A percentile compares a stretch with the other conserved stretches of the same genome.
These are phyloP conservation scores for Erodium moschatum DNA, from an alignment of 441 rosid species.

Conservation along the genomic window DNA sequence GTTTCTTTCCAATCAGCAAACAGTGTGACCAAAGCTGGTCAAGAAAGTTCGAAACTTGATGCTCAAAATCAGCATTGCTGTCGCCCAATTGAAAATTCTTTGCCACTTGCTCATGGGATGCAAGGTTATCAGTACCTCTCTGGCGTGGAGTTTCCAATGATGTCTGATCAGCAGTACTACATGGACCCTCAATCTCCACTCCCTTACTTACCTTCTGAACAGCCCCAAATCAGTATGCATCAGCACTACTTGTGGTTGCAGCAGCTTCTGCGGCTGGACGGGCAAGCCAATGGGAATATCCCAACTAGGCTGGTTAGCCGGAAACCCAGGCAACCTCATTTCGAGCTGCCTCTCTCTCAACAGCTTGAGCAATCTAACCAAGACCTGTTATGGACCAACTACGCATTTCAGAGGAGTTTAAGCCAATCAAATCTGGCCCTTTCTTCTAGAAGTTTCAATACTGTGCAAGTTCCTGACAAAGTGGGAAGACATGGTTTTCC, in stretches of 20 bases:
- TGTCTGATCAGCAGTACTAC: slow-evolving; percentile 43
- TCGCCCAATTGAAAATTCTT: slow-evolving; percentile 32
- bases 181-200: slow-evolving; percentile 35
- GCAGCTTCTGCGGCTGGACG: slow-evolving; percentile 36
- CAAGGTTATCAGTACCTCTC: slow-evolving; percentile 36
- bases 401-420: slow-evolving; percentile 27
- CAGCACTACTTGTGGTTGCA: slow-evolving; percentile 44
- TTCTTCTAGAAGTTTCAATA: slow-evolving; percentile 24
- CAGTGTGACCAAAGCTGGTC: too few relatives aligned
- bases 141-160: slow-evolving; percentile 34
- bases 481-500: slow-evolving; percentile 42
- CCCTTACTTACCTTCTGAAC: slow-evolving; percentile 39
- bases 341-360: slow-evolving; percentile 34
- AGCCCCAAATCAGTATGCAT: slow-evolving; percentile 41
- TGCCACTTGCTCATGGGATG: slow-evolving; percentile 37
- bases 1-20: too few relatives aligned
- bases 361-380: slow-evolving; percentile 28
- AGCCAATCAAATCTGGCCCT: slow-evolving; percentile 24
- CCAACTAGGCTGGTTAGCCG: slow-evolving; percentile 26
- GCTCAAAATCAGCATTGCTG: slow-evolving; percentile 19
- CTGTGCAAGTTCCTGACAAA: slow-evolving; percentile 31
- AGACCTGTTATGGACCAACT: slow-evolving; percentile 32
- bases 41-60: slow-evolving; percentile 21
- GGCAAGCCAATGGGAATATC: slow-evolving; percentile 31
- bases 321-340: slow-evolving; percentile 37